A percentile compares a stretch with the other conserved stretches of the same genome.
phyloP scores from a whole-genome alignment of 83 land plant genomes.

The Thuja plicata region DNA sequence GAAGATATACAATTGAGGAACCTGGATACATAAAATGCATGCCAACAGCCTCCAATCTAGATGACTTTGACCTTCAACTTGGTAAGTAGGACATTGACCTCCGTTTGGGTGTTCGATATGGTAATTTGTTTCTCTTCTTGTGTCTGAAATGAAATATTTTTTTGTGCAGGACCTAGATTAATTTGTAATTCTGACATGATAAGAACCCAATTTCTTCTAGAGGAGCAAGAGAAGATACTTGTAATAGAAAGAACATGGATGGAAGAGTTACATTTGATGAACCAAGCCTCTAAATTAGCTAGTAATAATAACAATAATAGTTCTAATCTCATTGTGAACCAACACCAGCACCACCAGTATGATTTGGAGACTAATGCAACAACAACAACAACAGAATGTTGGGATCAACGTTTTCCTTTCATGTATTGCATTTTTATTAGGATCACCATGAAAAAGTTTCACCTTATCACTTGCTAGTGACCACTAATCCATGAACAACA shows the following conservation, averaged over 20 bases:
- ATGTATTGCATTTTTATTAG: not conserved
- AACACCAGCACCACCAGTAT: not conserved
- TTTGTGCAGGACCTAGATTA: constrained; percentile 41
- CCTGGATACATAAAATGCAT: not conserved
- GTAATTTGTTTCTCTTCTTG: too few species aligned
- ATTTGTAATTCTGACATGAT: constrained; percentile 34
- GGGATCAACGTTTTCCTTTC: not conserved
- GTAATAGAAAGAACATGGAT: constrained; percentile 44
- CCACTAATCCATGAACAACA: not conserved
- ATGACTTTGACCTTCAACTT: not conserved
- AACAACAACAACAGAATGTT: constrained; percentile 29
- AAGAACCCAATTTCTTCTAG: constrained; percentile 31
- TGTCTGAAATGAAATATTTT: too few species aligned
- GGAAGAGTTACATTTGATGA: constrained; percentile 27
- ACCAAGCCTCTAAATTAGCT: constrained; percentile 5
- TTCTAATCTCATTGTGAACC: not conserved
- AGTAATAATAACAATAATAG: not conserved
- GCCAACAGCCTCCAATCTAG: not conserved
- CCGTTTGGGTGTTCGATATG: too few species aligned
- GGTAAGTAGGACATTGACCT: too few species aligned
- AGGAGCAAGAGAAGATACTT: constrained; percentile 37
- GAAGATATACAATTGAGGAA: not conserved
- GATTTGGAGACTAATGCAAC: constrained; percentile 18
- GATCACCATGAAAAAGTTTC: not conserved
- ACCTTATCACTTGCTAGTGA: not conserved